Conservation (phyloP, 306 rosid genomes). For the Cucurbita pepo region DNA sequence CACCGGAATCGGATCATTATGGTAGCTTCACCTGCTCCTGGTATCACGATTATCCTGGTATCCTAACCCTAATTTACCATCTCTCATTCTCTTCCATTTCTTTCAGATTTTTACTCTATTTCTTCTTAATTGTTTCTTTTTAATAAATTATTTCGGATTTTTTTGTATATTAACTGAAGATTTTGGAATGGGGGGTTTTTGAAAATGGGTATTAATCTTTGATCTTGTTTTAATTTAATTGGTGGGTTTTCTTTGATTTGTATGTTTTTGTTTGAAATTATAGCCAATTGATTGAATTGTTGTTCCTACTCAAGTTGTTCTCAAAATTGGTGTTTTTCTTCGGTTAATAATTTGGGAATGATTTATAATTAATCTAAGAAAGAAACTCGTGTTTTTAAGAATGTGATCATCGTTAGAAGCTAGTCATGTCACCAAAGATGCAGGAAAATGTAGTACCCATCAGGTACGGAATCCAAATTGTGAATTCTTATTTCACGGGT, state of each 20-base stretch:
- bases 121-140: too few relatives aligned
- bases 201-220: neutral
- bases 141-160: neutral
- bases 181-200: neutral
- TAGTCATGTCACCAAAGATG: too few relatives aligned
- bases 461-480: too few relatives aligned
- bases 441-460: too few relatives aligned
- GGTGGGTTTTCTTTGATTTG: neutral
- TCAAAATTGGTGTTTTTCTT: neutral
- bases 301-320: neutral
- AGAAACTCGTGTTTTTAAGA: neutral
- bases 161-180: neutral
- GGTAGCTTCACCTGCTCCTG: constrained; percentile 54
- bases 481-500: too few relatives aligned
- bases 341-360: neutral
- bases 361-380: neutral
- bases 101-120: too few relatives aligned
- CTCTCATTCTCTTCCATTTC: neutral
- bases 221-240: too few relatives aligned
- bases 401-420: too few relatives aligned
- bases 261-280: neutral
- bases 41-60: constrained; percentile 32
- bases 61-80: constrained; percentile 2
- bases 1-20: constrained; percentile 57
- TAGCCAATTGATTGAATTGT: neutral